These are phyloP conservation scores for Rhizopogon vesiculosus DNA, from an alignment of 768 basidiomycete genomes.

Conservation along the genomic window DNA sequence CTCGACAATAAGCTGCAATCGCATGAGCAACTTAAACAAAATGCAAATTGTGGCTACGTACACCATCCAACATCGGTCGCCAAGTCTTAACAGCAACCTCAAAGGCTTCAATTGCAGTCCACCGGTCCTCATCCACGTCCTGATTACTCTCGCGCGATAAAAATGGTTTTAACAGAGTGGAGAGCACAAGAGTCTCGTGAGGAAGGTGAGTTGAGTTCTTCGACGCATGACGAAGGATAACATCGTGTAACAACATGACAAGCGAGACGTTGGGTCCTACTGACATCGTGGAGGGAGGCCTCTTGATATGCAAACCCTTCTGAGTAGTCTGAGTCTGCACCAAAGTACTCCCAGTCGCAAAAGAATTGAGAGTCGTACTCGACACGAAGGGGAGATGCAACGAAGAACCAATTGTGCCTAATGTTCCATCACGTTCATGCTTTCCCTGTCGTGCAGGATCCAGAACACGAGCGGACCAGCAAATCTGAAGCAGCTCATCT, in stretches of 20 bases:
- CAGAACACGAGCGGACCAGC: conserved; percentile 45
- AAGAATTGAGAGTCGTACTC: conserved; percentile 22
- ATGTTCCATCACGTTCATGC: conserved; percentile 23
- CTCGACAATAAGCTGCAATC: conserved; percentile 43
- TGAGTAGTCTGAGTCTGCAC: conserved; percentile 16
- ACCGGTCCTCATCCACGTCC: conserved; percentile 46
- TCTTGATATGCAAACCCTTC: conserved; percentile 33
- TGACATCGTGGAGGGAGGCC: conserved; percentile 41
- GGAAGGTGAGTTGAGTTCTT: conserved; percentile 37
- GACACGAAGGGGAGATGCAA: conserved; percentile 40
- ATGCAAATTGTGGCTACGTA: conserved; percentile 22
- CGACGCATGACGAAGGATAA: conserved; percentile 39
- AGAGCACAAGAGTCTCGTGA: conserved; percentile 54
- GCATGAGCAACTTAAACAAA: neutral
- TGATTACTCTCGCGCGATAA: conserved; percentile 30
- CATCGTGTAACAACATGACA: conserved; percentile 39
- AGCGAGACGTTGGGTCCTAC: conserved; percentile 28
- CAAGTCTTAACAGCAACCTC: conserved; percentile 55
- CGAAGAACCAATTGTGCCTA: conserved; percentile 28
- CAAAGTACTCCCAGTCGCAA: conserved; percentile 13
- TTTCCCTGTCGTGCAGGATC: conserved; percentile 27
- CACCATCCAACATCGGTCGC: conserved; percentile 49
- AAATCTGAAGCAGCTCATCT: conserved; percentile 53
- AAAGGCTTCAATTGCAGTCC: conserved; percentile 55
- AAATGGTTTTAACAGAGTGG: conserved; percentile 56